Evolutionary conservation across 2,329 filamentous ascomycete species (phyloP), one percentile per base, ranked within the genome.

Genomic region (Colletotrichum musicola): DNA sequence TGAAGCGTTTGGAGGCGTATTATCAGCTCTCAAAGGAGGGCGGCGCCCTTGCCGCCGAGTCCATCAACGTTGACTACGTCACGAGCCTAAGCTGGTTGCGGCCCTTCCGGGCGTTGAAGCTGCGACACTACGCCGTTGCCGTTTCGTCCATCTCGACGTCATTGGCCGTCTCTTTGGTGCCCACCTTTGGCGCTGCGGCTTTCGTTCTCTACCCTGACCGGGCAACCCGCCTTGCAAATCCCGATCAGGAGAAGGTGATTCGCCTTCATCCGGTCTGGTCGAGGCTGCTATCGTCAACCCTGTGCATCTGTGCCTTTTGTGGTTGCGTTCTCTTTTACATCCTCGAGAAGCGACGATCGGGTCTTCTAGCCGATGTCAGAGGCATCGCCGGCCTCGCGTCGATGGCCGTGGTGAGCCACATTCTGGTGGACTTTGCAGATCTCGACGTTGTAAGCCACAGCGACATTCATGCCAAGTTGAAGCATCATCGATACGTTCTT

Each of bases 301-400:
- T 93, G 2, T 70, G 85, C 5, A 71, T 90, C 22, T 88, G 91
- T 50, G 89, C 90, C 4, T 72, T 86, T 1, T 82, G 88, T 44
- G 90, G 89, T 0, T 81, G 82, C 38, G 76, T 86, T 3, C 81
- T 93, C 4, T 83, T 92, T 50, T 88, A 85, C 72, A 84, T 89
- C 68, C 85, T 93, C 50, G 86, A 87, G 63, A 83, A 83, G 16
- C 83, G 92, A 22, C 88, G 87, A 46, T 92, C 90, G 4, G 92
- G 92, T 0, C 81, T 94, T 16, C 78, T 89, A 3, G 87, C 88
- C 6, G 90, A 93, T 74, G 91, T 92, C 6, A 89, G 89, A 72
- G 92, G 92, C 6, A 92, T 94, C 59, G 90, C 91, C 1, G 92
- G 92, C 1, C 84, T 93, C 44, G 92, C 92, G 6, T 89, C 91